Evolutionary conservation across 345 rosid species (phyloP).

Genomic region (Rhodamnia argentea): DNA sequence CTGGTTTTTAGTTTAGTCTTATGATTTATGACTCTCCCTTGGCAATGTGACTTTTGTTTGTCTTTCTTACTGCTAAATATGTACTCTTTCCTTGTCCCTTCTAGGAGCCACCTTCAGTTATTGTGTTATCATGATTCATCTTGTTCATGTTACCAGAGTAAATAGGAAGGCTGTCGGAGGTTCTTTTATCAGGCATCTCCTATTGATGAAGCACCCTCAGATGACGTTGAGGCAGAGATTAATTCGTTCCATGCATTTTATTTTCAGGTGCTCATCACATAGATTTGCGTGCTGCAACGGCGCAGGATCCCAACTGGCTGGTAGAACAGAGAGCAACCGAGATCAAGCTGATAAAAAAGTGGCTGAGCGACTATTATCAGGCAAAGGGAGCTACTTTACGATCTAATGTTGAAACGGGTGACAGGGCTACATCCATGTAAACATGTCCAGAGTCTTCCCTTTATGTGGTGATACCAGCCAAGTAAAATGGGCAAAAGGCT

Average conservation of each 20-base stretch:
- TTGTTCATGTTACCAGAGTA: background rate
- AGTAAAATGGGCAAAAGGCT: background rate
- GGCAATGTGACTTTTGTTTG: background rate
- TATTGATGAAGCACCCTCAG: background rate
- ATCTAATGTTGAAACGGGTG: background rate
- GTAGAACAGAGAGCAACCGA: slow-evolving; percentile 65
- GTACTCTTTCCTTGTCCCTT: background rate
- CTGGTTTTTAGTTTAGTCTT: background rate
- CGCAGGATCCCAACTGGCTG: slow-evolving; percentile 76
- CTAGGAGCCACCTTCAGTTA: background rate
- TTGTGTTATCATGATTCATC: background rate
- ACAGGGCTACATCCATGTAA: background rate
- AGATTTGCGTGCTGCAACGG: slow-evolving; percentile 63
- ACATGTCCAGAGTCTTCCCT: background rate
- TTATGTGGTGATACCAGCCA: background rate
- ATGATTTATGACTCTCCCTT: background rate
- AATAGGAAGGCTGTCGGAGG: background rate
- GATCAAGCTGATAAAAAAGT: slow-evolving; percentile 56
- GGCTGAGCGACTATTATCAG: slow-evolving; percentile 39
- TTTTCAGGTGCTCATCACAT: slow-evolving; percentile 82
- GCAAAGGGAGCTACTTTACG: slow-evolving; percentile 6
- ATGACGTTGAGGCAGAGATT: background rate
- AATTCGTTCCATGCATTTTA: background rate
- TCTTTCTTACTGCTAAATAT: background rate
- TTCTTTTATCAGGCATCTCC: background rate